Percentiles rank a stretch among this genome's conserved stretches.
These are phyloP conservation scores for Aspergillus sclerotiicarbonarius DNA, from an alignment of 495 filamentous ascomycete species.

Conservation along the genomic window DNA sequence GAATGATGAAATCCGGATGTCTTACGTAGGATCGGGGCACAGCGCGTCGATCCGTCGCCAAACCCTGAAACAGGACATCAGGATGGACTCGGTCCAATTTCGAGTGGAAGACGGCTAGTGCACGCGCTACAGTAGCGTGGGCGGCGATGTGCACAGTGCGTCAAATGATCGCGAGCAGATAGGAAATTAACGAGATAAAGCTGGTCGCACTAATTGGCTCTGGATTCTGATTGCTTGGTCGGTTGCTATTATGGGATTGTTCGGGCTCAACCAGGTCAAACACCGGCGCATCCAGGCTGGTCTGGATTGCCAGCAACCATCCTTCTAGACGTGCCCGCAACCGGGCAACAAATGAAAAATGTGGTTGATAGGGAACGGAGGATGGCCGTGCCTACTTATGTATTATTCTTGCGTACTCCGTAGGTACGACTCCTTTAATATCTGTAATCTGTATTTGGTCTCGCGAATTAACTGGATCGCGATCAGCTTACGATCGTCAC, in stretches of 20 bases:
- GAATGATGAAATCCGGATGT: background rate
- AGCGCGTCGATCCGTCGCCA: background rate
- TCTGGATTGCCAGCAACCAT: too few species aligned
- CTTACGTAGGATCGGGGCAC: background rate
- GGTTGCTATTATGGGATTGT: background rate
- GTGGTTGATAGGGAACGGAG: too few species aligned
- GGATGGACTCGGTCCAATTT: background rate
- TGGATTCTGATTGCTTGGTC: background rate
- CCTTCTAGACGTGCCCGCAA: too few species aligned
- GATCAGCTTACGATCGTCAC: background rate
- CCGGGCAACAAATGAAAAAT: too few species aligned
- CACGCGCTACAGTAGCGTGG: slow-evolving; percentile 9
- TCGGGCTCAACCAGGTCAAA: too few species aligned
- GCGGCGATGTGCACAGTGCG: slow-evolving; percentile 12
- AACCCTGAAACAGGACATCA: background rate
- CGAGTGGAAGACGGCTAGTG: slow-evolving; percentile 4
- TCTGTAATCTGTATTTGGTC: too few species aligned
- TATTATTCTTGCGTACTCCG: too few species aligned
- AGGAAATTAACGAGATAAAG: slow-evolving; percentile 7
- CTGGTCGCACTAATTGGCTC: background rate
- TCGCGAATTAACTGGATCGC: background rate
- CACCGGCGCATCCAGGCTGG: too few species aligned
- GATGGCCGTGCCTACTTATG: too few species aligned
- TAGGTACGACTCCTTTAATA: too few species aligned
- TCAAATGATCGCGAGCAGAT: slow-evolving; percentile 11